Base-by-base conservation (phyloP, 495 filamentous ascomycete species). In the Ascobolus immersus region DNA sequence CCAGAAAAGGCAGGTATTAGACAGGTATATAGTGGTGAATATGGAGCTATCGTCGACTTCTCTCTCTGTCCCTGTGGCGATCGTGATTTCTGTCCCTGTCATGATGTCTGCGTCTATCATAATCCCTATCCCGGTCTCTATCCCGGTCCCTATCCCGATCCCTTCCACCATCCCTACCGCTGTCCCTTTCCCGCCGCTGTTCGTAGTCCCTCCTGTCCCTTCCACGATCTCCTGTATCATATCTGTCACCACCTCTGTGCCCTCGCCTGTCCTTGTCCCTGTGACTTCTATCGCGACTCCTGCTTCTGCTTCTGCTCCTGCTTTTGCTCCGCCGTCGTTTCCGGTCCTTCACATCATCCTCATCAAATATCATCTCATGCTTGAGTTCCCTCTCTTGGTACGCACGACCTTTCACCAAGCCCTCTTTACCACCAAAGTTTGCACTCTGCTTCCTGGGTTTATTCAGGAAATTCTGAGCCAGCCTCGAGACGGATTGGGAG, bases 331-430 rank as follows among this genome's bases (percentile, higher is more conserved):
- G 3, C 34, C 23, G n/a, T 5, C 20, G n/a, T 4, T 28, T 4
- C 33, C 33, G 27, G 2, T 19, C 21, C 11, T 36, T 24, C 11
- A 69, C 52, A 33, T 75, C 68, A 17, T 72, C 65, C 41, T 73
- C 70, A 40, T 89, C 77, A 53, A 86, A 77, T 2, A 96, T 69
- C 69, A 90, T 82, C 15, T 61, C 59, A 45, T 86, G 80, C 10
- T 62, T 55, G 28, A 64, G 54, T 15, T 46, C 49, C 17, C 51
- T 44, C 22, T 44, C 48, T n/a, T 43, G 52, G 9, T 56, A 53
- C n/a, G 49, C 52, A 20, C 52, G 44, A n/a, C 79, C 65, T 48
- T 93, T 64, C 23, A 67, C 67, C 13, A 92, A 73, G 33, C 86
- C 86, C 38, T 89, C 86, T 58, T 90, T 94, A 22, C 84, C 84